Base-by-base conservation (phyloP, 306 rosid genomes). In the Inga oerstediana region DNA sequence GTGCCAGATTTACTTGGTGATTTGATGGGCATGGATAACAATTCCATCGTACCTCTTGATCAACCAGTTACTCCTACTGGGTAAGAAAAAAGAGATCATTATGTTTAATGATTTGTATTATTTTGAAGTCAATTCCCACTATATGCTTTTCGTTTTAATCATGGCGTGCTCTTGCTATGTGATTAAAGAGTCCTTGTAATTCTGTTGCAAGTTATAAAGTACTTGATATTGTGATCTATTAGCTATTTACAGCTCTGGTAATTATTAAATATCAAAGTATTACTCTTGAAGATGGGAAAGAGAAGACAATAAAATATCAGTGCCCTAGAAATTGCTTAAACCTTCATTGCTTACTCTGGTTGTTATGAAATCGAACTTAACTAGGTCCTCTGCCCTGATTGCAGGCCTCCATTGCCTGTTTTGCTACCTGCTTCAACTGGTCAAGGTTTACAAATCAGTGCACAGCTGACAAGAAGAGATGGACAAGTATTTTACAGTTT, bases 381-480 rank as follows among this genome's bases (percentile, higher is more conserved):
- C 85, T 74, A 67, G 76, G 69, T 86, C 76, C 79, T 79, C 58
- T 85, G 72, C 81, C 41, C 85, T 66, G 68, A 24, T 81, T 87
- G 89, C 92, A 94, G 98, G 79, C 93, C 97, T 70, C 97, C 98
- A 20, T 81, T 92, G 94, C 97, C 98, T 76, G 72, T 96, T 78
- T 35, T 96, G 80, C 89, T 94, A 58, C 94, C 92, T 69, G 92
- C 93, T 72, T 91, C 95, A 77, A 83, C 97, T 65, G 98, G 97
- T 82, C 97, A 94, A 85, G 99, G 98, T 80, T 89, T 96, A 80
- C 99, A 96, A 92, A 88, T 96, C 90, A 96, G 98, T 89, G 99
- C 97, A 80, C 95, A 94, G 89, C 80, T 96, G 84, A 89, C 90
- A 52, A 84, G 88, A 52, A 81, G 85, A 79, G 98, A 94, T 79